phyloP scores from a whole-genome alignment of 495 filamentous ascomycete genomes.

The Aspergillus steynii region DNA sequence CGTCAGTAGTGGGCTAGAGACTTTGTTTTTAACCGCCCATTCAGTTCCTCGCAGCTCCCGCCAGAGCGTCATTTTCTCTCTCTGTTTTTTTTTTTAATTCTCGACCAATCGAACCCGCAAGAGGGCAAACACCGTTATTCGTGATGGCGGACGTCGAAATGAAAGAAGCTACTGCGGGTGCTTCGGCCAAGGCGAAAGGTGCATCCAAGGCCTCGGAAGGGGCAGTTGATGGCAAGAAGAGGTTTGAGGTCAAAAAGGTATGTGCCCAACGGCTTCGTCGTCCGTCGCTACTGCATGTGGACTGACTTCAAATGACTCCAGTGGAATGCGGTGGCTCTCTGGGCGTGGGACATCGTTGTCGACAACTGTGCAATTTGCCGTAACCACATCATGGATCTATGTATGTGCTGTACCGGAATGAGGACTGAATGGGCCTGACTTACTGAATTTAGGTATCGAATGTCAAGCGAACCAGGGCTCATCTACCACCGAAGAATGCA shows the following conservation, averaged over 20 bases:
- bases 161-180: conserved; percentile 70
- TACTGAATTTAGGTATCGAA: conserved; percentile 74
- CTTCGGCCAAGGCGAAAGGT: conserved; percentile 59
- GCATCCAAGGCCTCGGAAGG: conserved; percentile 56
- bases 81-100: too few species aligned
- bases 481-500: conserved; percentile 96
- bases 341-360: conserved; percentile 99
- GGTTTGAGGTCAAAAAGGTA: conserved; percentile 99
- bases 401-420: conserved; percentile 46
- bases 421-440: conserved; percentile 5
- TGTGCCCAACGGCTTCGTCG: not conserved
- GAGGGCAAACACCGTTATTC: not conserved
- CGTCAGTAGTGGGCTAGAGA: not conserved
- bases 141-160: conserved; percentile 96
- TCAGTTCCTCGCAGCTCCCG: not conserved
- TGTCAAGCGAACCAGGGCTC: conserved; percentile 99
- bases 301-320: conserved; percentile 30
- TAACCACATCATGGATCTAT: conserved; percentile 99
- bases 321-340: conserved; percentile 99
- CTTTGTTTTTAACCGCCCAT: not conserved
- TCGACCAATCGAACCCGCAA: not conserved
- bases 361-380: conserved; percentile 99
- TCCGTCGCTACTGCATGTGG: not conserved
- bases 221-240: conserved; percentile 75
- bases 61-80: not conserved